Conservation (phyloP, 2,329 filamentous ascomycete species). For the Coniochaeta sp. region DNA sequence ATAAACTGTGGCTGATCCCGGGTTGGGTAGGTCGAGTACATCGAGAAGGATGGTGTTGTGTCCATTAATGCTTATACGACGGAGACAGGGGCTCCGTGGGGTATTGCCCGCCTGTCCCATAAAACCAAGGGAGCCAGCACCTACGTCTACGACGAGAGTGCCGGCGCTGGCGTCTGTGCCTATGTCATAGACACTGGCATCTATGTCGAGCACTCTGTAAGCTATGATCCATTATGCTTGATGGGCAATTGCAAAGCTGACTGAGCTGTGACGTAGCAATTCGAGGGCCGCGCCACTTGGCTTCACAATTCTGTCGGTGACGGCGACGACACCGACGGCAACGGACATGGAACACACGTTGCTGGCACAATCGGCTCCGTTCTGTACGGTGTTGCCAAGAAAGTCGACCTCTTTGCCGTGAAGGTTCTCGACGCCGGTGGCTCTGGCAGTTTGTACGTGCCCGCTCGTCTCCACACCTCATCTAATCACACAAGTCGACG, state of each 20-base stretch:
- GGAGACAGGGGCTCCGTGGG: conserved; percentile 18
- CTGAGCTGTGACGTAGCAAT: conserved; percentile 15
- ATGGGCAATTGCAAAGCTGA: not conserved
- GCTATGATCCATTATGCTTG: not conserved
- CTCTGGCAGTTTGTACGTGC: conserved; percentile 21
- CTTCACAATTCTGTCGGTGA: conserved; percentile 27
- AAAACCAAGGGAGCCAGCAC: conserved; percentile 11
- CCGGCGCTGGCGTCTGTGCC: conserved; percentile 21
- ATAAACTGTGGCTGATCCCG: conserved; percentile 1
- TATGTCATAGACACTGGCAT: conserved; percentile 42
- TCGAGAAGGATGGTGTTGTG: conserved; percentile 21
- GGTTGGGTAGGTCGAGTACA: conserved; percentile 19
- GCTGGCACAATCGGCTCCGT: conserved; percentile 19
- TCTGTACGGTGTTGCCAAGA: conserved; percentile 38
- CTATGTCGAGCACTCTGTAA: conserved; percentile 24
- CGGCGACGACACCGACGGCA: conserved; percentile 27
- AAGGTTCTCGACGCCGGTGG: conserved; percentile 34
- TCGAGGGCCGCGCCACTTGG: conserved; percentile 33
- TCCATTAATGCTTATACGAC: conserved; percentile 17
- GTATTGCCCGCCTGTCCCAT: conserved; percentile 19
- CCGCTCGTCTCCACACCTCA: not conserved
- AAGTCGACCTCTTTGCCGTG: conserved; percentile 32
- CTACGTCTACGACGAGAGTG: conserved; percentile 20
- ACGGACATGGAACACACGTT: conserved; percentile 41
- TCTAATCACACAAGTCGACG: not conserved